Percentiles rank a stretch among this genome's conserved stretches.
Evolutionary conservation across 768 basidiomycete species (phyloP).

Genomic region (Xanthoconium stramineum): DNA sequence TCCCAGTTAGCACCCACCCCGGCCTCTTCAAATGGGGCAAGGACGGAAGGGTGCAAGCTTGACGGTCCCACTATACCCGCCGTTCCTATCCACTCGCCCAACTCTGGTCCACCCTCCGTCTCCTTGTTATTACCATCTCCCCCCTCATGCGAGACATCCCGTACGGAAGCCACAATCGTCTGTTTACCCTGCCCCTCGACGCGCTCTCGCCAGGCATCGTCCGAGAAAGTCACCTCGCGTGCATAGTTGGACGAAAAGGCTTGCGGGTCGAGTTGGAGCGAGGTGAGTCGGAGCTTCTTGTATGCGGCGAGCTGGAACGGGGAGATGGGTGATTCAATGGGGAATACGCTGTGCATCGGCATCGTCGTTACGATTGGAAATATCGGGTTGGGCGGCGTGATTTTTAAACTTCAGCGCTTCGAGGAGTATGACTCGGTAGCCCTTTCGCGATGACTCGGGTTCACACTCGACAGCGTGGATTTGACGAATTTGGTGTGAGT

Average conservation of each 20-base stretch:
- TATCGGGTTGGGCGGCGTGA: background rate
- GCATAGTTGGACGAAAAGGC: constrained; percentile 23
- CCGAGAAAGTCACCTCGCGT: constrained; percentile 19
- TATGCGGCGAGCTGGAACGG: constrained; percentile 24
- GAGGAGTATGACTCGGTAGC: background rate
- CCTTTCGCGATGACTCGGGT: background rate
- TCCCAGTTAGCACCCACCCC: constrained; percentile 17
- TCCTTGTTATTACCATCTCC: background rate
- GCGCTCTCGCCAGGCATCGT: constrained; percentile 22
- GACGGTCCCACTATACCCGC: constrained; percentile 16
- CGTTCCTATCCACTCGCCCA: constrained; percentile 21
- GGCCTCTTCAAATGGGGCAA: constrained; percentile 12
- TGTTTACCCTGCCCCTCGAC: constrained; percentile 11
- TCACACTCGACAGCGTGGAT: too few species aligned
- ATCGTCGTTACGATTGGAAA: background rate
- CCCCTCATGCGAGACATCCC: background rate
- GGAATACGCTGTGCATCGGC: constrained; percentile 14
- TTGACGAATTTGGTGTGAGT: too few species aligned
- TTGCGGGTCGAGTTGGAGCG: constrained; percentile 21
- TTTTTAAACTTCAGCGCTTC: background rate
- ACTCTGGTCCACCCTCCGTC: background rate
- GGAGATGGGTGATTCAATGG: constrained; percentile 14
- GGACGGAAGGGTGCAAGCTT: background rate
- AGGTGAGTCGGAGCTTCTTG: constrained; percentile 20
- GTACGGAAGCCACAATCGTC: constrained; percentile 17